Conservation (phyloP, 495 filamentous ascomycete genomes). For the Aspergillus avenaceus region DNA sequence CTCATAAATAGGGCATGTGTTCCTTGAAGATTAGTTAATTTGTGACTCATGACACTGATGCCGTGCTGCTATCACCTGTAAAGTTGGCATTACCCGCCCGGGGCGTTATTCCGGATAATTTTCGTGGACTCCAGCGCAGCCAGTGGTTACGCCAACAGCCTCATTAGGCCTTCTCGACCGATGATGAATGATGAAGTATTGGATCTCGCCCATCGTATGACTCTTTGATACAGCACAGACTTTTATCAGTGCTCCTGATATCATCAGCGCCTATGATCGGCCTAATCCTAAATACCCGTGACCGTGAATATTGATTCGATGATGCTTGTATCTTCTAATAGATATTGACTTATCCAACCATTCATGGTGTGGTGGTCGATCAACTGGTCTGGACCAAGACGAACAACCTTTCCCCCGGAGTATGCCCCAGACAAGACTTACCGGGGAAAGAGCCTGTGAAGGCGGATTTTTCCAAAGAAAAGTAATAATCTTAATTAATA, state of each 20-base stretch:
- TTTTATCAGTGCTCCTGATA: slow-evolving; percentile 3
- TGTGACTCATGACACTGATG: slow-evolving; percentile 18
- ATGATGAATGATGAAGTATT: slow-evolving; percentile 20
- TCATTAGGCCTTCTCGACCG: neutral
- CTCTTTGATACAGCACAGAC: slow-evolving; percentile 12
- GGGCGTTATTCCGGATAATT: slow-evolving; percentile 21
- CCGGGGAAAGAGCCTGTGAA: slow-evolving; percentile 16
- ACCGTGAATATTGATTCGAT: slow-evolving; percentile 13
- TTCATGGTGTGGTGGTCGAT: slow-evolving; percentile 15
- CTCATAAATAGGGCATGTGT: neutral
- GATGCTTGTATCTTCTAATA: neutral
- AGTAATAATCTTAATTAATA: neutral
- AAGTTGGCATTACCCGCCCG: slow-evolving; percentile 2
- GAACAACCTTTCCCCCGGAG: slow-evolving; percentile 10
- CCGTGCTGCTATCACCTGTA: neutral
- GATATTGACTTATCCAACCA: slow-evolving; percentile 12
- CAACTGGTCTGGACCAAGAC: slow-evolving; percentile 21
- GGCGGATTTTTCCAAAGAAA: too few relatives aligned
- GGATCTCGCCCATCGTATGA: slow-evolving; percentile 23
- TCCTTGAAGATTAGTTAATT: neutral
- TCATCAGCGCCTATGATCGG: slow-evolving; percentile 11
- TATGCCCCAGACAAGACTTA: slow-evolving; percentile 14
- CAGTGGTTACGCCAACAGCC: slow-evolving; percentile 8
- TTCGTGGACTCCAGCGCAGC: slow-evolving; percentile 16
- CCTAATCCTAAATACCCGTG: slow-evolving; percentile 6